A percentile compares a stretch with the other conserved stretches of the same genome.
Conservation (phyloP, 1,284 basidiomycete genomes). For the Naganishia sp. region DNA sequence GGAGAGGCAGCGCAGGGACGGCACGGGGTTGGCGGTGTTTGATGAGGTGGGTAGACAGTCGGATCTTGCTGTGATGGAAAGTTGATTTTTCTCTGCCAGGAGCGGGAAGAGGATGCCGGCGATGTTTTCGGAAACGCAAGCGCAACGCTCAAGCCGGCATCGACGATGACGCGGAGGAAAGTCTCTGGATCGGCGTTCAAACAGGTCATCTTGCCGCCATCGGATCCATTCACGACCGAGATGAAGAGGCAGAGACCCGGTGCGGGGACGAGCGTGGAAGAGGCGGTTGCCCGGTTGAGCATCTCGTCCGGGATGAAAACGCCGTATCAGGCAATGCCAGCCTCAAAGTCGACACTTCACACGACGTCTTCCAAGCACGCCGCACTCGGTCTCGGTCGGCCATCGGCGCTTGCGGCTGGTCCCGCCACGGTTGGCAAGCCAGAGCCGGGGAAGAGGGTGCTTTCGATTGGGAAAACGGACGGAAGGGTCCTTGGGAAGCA, state of each 20-base stretch:
- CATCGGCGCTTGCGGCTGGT: background rate
- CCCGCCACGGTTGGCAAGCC: background rate
- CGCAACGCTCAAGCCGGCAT: background rate
- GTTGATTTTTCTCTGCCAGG: background rate
- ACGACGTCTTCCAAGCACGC: background rate
- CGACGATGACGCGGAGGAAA: background rate
- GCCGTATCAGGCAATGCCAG: background rate
- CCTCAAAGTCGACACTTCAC: background rate
- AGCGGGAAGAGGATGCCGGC: conserved; percentile 7
- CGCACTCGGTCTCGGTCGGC: conserved; percentile 12
- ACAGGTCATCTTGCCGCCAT: conserved; percentile 23
- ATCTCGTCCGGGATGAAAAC: background rate
- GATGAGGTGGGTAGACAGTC: background rate
- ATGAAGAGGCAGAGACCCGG: conserved; percentile 6
- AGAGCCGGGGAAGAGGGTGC: conserved; percentile 35
- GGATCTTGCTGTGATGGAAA: background rate
- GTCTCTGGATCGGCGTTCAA: conserved; percentile 29
- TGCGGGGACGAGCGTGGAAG: background rate
- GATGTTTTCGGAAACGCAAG: background rate
- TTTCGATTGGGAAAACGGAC: conserved; percentile 47
- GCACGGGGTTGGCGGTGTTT: conserved; percentile 8
- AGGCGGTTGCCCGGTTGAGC: background rate
- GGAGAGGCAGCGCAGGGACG: background rate
- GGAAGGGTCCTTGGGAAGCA: conserved; percentile 51
- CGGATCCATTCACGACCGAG: conserved; percentile 15